Conservation (phyloP, 768 basidiomycete species). For the Gloeopeniophorella convolvens region DNA sequence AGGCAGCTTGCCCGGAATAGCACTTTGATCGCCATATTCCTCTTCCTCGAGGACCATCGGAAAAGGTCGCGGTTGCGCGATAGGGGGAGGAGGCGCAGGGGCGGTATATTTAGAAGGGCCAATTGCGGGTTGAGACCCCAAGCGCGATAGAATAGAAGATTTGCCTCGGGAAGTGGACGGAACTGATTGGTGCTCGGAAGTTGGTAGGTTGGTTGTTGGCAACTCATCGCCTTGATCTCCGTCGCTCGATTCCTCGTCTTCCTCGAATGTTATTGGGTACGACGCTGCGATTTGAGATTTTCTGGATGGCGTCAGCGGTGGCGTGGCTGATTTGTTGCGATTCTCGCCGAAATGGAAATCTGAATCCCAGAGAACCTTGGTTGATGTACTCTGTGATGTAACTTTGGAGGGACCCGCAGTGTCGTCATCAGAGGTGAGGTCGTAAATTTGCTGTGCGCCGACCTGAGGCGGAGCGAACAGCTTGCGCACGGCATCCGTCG, state of each 20-base stretch:
- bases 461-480: neutral
- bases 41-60: constrained; percentile 2
- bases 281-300: neutral
- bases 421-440: constrained; percentile 1
- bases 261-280: constrained; percentile 12
- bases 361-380: no score
- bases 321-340: no score
- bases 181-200: no score
- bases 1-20: constrained; percentile 7
- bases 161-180: no score
- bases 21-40: constrained; percentile 1
- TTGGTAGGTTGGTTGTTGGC: no score
- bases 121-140: no score
- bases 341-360: no score
- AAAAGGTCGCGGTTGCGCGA: neutral
- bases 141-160: no score
- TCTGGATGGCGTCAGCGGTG: no score
- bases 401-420: neutral
- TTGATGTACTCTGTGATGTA: no score
- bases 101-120: neutral
- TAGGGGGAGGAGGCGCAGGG: neutral
- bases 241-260: constrained; percentile 5
- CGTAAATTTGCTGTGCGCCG: neutral
- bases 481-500: neutral
- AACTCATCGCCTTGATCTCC: neutral